Conservation (phyloP, 352 stramenopile species). For the Phytophthora cajani region DNA sequence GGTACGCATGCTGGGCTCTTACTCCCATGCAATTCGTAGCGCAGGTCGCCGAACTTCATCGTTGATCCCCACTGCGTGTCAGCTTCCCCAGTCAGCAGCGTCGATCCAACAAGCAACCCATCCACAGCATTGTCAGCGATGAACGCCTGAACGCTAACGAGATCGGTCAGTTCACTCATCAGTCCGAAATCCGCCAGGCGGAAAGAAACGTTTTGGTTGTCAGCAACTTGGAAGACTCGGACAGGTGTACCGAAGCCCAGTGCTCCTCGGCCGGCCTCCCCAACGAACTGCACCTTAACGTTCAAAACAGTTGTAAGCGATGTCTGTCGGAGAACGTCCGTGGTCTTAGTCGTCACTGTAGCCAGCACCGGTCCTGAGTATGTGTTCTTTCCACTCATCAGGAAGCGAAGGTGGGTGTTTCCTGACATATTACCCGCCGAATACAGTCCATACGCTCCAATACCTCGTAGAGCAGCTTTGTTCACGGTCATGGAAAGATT, state of each 20-base stretch:
- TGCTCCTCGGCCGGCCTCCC: constrained; percentile 25
- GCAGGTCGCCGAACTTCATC: constrained; percentile 20
- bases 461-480: constrained; percentile 1
- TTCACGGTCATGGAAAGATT: constrained; percentile 7
- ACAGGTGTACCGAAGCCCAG: constrained; percentile 24
- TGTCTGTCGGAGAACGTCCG: constrained; percentile 29
- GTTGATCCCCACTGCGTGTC: constrained; percentile 17
- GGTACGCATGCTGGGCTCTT: constrained; percentile 18
- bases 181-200: constrained; percentile 39
- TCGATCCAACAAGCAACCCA: constrained; percentile 21
- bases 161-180: constrained; percentile 34
- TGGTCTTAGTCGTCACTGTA: constrained; percentile 23
- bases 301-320: constrained; percentile 14
- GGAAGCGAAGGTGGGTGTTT: constrained; percentile 23
- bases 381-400: constrained; percentile 1
- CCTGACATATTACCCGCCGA: constrained; percentile 9
- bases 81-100: constrained; percentile 11
- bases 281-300: constrained; percentile 23
- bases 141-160: constrained; percentile 27
- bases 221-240: constrained; percentile 39
- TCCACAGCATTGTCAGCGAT: constrained; percentile 25
- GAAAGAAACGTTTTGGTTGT: constrained; percentile 56
- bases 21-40: constrained; percentile 22
- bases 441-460: constrained; percentile 28
- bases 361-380: constrained; percentile 29